Evolutionary conservation across 1,139 yeast species (phyloP).

Genomic region (Magnusiomyces paraingens): DNA sequence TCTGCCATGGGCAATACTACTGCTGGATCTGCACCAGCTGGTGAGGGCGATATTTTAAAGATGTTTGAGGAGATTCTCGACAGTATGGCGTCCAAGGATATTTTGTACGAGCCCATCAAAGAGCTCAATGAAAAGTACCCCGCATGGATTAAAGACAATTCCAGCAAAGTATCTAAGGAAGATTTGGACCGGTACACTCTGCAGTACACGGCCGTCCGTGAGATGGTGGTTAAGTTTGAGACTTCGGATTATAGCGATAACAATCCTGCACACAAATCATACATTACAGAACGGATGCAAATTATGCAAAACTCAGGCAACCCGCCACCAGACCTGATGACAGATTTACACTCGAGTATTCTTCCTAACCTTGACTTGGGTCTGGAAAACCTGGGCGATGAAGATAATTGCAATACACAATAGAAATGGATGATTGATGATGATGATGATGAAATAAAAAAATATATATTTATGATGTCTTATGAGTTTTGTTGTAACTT

Average conservation of each 20-base stretch:
- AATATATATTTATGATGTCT: too few relatives aligned
- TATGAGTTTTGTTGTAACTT: too few relatives aligned
- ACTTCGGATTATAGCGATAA: slow-evolving; percentile 49
- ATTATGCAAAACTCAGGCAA: slow-evolving; percentile 58
- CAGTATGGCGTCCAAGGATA: slow-evolving; percentile 79
- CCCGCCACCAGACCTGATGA: slow-evolving; percentile 72
- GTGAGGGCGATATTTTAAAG: slow-evolving; percentile 45
- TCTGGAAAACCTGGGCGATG: too few relatives aligned
- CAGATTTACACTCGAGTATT: background rate
- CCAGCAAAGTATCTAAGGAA: slow-evolving; percentile 29
- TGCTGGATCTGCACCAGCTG: slow-evolving; percentile 25
- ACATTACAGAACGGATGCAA: slow-evolving; percentile 53
- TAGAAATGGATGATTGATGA: too few relatives aligned
- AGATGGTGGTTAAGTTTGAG: slow-evolving; percentile 55
- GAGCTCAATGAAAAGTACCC: slow-evolving; percentile 66
- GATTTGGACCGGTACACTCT: slow-evolving; percentile 32
- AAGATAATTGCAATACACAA: too few relatives aligned
- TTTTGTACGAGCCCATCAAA: slow-evolving; percentile 81
- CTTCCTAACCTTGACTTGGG: background rate
- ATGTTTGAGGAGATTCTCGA: slow-evolving; percentile 70
- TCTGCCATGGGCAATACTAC: slow-evolving; percentile 42
- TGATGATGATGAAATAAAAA: too few relatives aligned
- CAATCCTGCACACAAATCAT: slow-evolving; percentile 44
- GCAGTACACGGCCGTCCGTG: slow-evolving; percentile 35
- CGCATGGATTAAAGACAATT: slow-evolving; percentile 49